Evolutionary conservation across 202 grass and related monocot genomes (phyloP).

Genomic region (Schoenoplectus triqueter): DNA sequence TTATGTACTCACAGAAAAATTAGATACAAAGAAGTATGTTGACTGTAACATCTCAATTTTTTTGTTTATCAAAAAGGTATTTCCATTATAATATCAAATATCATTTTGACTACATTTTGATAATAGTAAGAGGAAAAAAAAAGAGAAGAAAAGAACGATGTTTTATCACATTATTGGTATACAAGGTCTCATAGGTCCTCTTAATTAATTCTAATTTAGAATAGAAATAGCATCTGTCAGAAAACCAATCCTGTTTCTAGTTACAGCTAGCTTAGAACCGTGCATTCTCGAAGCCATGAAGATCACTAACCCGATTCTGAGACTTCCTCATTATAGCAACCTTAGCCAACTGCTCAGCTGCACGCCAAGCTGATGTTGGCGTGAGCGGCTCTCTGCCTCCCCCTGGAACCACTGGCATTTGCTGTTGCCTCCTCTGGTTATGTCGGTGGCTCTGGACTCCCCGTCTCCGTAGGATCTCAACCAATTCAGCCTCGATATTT

Average conservation of each 20-base stretch:
- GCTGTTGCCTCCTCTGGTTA: slow-evolving; percentile 35
- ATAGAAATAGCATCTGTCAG: not conserved
- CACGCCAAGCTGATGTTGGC: slow-evolving; percentile 90
- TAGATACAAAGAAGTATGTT: not conserved
- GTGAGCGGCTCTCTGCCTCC: slow-evolving; percentile 66
- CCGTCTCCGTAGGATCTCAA: slow-evolving; percentile 66
- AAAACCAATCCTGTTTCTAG: not conserved
- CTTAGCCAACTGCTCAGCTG: slow-evolving; percentile 96
- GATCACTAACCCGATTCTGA: slow-evolving; percentile 84
- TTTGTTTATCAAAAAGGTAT: slow-evolving; percentile 14
- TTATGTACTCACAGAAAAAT: not conserved
- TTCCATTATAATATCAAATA: slow-evolving; percentile 24
- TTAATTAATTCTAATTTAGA: slow-evolving; percentile 11
- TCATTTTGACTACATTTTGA: slow-evolving; percentile 27
- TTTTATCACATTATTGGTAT: slow-evolving; percentile 35
- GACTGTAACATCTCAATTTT: not conserved
- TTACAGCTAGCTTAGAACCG: slow-evolving; percentile 55
- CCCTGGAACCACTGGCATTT: not conserved
- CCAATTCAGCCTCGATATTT: slow-evolving; percentile 67
- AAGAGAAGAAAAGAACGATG: slow-evolving; percentile 11
- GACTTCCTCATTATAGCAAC: slow-evolving; percentile 97
- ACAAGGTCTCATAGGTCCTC: not conserved
- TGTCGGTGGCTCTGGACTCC: slow-evolving; percentile 40
- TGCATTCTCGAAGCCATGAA: slow-evolving; percentile 97
- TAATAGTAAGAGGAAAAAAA: slow-evolving; percentile 6